Percentiles rank a stretch among this genome's conserved stretches.
Conservation (phyloP, 371 early-diverging fungal genomes). For the Dipsacomyces acuminosporus region DNA sequence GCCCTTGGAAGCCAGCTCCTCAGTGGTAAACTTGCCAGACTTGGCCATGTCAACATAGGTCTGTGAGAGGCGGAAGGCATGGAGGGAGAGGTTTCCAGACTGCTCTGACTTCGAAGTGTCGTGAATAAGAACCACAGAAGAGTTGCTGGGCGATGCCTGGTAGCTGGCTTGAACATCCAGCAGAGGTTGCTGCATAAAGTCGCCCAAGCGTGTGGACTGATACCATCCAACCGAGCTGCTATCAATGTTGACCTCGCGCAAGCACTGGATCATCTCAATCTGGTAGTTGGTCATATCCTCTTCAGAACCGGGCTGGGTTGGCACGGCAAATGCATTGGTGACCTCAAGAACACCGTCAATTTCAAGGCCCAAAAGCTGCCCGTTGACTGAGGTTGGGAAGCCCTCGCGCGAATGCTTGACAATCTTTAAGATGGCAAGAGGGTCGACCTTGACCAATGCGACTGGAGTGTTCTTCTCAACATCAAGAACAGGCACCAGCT, state of each 20-base stretch:
- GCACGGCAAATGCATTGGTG: slow-evolving; percentile 87
- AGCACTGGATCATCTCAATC: slow-evolving; percentile 85
- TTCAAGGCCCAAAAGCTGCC: slow-evolving; percentile 70
- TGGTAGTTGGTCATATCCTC: slow-evolving; percentile 78
- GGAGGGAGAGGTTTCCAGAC: slow-evolving; percentile 74
- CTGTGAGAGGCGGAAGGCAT: slow-evolving; percentile 84
- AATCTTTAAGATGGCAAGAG: slow-evolving; percentile 74
- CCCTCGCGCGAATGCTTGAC: slow-evolving; percentile 90
- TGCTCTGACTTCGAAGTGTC: slow-evolving; percentile 71
- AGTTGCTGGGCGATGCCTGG: slow-evolving; percentile 76
- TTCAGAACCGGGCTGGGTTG: slow-evolving; percentile 51
- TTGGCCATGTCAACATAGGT: slow-evolving; percentile 80
- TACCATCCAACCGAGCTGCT: slow-evolving; percentile 98
- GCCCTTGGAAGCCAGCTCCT: slow-evolving; percentile 67
- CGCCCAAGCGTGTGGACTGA: slow-evolving; percentile 80
- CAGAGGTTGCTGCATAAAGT: slow-evolving; percentile 84
- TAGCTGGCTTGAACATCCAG: slow-evolving; percentile 88
- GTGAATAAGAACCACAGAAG: slow-evolving; percentile 87
- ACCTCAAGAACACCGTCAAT: slow-evolving; percentile 79
- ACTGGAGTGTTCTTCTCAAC: slow-evolving; percentile 21
- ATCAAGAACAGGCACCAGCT: slow-evolving; percentile 36
- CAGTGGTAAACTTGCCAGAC: slow-evolving; percentile 81
- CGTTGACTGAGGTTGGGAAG: slow-evolving; percentile 76
- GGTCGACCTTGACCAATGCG: slow-evolving; percentile 40
- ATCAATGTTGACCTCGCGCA: slow-evolving; percentile 91